phyloP scores from a whole-genome alignment of 1,284 basidiomycete species.

The Chalciporus sp. region DNA sequence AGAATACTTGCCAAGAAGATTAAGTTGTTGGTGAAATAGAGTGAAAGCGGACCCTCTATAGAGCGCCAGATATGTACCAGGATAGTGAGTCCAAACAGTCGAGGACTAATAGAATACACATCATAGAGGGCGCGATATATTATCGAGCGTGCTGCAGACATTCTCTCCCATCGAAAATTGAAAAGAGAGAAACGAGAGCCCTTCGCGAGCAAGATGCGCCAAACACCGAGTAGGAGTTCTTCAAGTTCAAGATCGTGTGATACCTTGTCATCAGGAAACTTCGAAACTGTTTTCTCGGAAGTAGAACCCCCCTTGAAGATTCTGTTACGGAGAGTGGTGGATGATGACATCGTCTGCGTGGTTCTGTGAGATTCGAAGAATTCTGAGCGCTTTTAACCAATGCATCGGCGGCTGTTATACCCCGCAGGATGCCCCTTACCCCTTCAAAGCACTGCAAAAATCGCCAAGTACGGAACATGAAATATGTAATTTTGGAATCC shows the following conservation, averaged over 20 bases:
- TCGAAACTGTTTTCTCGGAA: background rate
- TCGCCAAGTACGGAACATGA: no score
- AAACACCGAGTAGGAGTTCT: constrained; percentile 12
- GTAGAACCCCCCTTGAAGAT: no score
- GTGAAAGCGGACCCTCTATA: constrained; percentile 20
- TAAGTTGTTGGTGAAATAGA: constrained; percentile 25
- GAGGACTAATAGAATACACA: constrained; percentile 23
- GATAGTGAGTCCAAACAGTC: constrained; percentile 19
- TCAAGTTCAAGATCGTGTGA: no score
- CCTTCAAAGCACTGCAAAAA: no score
- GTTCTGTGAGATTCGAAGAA: no score
- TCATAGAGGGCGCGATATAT: constrained; percentile 23
- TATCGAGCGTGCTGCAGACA: background rate
- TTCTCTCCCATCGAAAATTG: background rate
- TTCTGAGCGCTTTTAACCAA: no score
- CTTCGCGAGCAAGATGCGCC: constrained; percentile 12
- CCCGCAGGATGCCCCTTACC: no score
- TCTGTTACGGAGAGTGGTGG: no score
- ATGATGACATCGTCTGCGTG: no score
- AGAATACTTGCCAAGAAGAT: constrained; percentile 19
- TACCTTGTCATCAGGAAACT: no score
- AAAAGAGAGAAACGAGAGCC: background rate
- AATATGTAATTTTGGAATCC: no score
- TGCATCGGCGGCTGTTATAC: no score
- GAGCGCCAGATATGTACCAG: constrained; percentile 21